phyloP scores from a whole-genome alignment of 78 protist species.

The Mastigamoeba balamuthi region DNA sequence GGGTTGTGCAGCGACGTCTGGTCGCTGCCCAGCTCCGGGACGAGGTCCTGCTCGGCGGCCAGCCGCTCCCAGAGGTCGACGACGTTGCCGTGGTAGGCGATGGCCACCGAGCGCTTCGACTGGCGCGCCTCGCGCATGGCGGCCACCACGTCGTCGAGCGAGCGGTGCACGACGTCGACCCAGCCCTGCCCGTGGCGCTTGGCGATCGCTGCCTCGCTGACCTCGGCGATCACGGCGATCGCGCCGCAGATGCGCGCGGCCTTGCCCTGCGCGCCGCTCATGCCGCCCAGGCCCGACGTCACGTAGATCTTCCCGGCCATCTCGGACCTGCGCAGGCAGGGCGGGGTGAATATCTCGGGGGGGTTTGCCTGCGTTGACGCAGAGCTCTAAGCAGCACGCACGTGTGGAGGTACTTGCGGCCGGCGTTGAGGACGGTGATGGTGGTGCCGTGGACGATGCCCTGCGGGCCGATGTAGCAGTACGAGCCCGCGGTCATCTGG shows the following conservation, averaged over 20 bases:
- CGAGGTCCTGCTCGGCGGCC: constrained; percentile 4
- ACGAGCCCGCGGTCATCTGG: constrained; percentile 87
- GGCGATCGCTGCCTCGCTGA: constrained; percentile 31
- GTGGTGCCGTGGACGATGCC: constrained; percentile 92
- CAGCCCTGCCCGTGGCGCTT: constrained; percentile 74
- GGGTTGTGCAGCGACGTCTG: constrained; percentile 89
- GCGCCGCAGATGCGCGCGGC: constrained; percentile 65
- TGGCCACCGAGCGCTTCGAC: constrained; percentile 21
- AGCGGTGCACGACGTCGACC: constrained; percentile 26
- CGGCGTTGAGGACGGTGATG: constrained; percentile 79
- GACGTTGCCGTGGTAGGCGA: constrained; percentile 75
- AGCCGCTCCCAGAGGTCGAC: constrained; percentile 67
- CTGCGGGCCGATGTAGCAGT: constrained; percentile 67
- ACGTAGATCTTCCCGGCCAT: constrained; percentile 38
- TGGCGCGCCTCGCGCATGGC: constrained; percentile 9
- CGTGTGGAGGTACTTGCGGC: constrained; percentile 53
- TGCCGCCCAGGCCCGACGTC: constrained; percentile 85
- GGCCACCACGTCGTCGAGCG: constrained; percentile 23
- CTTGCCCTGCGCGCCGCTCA: constrained; percentile 86
- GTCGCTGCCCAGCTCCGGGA: constrained; percentile 77
- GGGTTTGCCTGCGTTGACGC: not conserved
- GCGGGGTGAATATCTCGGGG: not conserved
- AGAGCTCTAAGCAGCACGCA: not conserved
- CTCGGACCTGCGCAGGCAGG: not conserved
- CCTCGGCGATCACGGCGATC: constrained; percentile 78